Evolutionary conservation across 805 yeast species (phyloP).

Genomic region (Kazachstania kunashirensis): DNA sequence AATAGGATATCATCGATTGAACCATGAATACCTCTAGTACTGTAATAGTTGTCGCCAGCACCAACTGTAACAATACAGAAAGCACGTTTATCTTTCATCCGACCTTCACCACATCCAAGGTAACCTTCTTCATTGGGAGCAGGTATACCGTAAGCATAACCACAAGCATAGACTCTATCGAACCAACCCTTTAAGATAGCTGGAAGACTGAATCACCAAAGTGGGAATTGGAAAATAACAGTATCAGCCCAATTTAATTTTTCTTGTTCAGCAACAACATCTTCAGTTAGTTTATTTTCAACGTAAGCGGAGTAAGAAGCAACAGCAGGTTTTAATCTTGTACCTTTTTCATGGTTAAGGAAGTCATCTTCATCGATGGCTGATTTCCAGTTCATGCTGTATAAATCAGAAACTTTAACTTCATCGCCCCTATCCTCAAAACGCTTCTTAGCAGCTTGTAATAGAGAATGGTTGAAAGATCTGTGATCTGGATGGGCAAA

Average conservation of each 20-base stretch:
- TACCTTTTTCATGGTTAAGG: slow-evolving; percentile 7
- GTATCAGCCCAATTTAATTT: slow-evolving; percentile 26
- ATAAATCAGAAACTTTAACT: slow-evolving; percentile 23
- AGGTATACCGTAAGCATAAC: slow-evolving; percentile 20
- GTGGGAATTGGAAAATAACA: slow-evolving; percentile 22
- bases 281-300: slow-evolving; percentile 14
- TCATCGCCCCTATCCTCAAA: slow-evolving; percentile 19
- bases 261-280: slow-evolving; percentile 23
- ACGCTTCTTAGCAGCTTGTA: slow-evolving; percentile 10
- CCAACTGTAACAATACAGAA: slow-evolving; percentile 10
- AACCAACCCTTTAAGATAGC: slow-evolving; percentile 27
- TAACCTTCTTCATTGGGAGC: slow-evolving; percentile 9
- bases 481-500: slow-evolving; percentile 24
- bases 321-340: slow-evolving; percentile 8
- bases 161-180: slow-evolving; percentile 20
- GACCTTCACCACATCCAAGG: slow-evolving; percentile 26
- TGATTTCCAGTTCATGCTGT: slow-evolving; percentile 18
- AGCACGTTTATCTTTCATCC: slow-evolving; percentile 17
- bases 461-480: slow-evolving; percentile 19
- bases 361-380: slow-evolving; percentile 17
- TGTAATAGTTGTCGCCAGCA: slow-evolving; percentile 9
- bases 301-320: slow-evolving; percentile 15
- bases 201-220: slow-evolving; percentile 28
- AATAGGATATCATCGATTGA: slow-evolving; percentile 16
- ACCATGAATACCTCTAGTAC: slow-evolving; percentile 18